Evolutionary conservation across 495 filamentous ascomycete species (phyloP).

Genomic region (Neohortaea acidophila): DNA sequence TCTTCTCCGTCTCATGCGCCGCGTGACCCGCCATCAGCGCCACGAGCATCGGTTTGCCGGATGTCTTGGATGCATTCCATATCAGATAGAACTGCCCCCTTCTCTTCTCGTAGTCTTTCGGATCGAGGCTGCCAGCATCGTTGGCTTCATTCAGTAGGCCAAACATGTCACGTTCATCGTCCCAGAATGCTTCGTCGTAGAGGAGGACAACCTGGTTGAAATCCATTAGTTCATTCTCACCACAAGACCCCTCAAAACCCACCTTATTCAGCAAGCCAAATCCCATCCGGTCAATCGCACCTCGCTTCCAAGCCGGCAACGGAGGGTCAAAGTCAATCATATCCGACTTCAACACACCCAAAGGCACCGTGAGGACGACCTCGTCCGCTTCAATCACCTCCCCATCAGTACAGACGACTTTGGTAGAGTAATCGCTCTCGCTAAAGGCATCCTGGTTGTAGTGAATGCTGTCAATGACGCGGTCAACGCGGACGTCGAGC

Average conservation of each 20-base stretch:
- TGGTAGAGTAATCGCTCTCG: conserved; percentile 23
- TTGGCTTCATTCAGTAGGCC: conserved; percentile 68
- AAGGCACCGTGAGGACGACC: conserved; percentile 72
- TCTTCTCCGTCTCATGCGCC: conserved; percentile 70
- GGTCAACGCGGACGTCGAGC: conserved; percentile 63
- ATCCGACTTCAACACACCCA: conserved; percentile 74
- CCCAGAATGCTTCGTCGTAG: conserved; percentile 85
- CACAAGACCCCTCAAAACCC: conserved; percentile 10
- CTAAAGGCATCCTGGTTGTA: conserved; percentile 37
- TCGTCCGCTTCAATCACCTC: conserved; percentile 63
- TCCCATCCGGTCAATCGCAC: conserved; percentile 70
- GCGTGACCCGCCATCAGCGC: conserved; percentile 94
- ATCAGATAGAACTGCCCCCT: conserved; percentile 89
- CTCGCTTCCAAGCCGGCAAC: conserved; percentile 70
- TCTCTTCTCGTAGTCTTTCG: conserved; percentile 45
- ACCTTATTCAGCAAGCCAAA: conserved; percentile 89
- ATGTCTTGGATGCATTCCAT: conserved; percentile 86
- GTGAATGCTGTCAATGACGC: conserved; percentile 50
- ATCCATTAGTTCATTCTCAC: not conserved
- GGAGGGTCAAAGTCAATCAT: conserved; percentile 65
- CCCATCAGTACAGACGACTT: conserved; percentile 67
- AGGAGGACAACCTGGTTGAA: conserved; percentile 58
- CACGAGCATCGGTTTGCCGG: conserved; percentile 70
- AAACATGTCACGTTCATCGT: conserved; percentile 82
- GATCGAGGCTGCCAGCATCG: conserved; percentile 36